Conservation (phyloP, 2,329 filamentous ascomycete species). For the Tolypocladium paradoxum region DNA sequence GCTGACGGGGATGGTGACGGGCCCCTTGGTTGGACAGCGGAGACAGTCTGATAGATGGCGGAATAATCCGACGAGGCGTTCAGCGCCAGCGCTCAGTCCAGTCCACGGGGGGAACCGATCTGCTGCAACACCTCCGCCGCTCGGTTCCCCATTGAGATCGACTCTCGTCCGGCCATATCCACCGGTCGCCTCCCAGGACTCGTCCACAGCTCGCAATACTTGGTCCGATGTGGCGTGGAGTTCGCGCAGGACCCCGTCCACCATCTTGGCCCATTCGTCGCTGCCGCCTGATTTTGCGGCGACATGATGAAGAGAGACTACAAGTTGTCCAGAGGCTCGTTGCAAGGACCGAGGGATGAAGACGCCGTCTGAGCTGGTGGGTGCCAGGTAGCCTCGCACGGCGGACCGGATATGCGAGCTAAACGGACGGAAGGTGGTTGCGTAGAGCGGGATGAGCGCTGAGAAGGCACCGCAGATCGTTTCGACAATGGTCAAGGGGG, state of each 20-base stretch:
- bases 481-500: slow-evolving; percentile 45
- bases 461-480: slow-evolving; percentile 61
- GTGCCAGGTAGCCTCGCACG: slow-evolving; percentile 49
- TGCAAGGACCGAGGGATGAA: slow-evolving; percentile 42
- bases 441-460: slow-evolving; percentile 66
- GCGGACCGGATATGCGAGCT: slow-evolving; percentile 55
- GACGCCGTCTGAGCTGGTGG: slow-evolving; percentile 42
- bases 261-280: slow-evolving; percentile 66
- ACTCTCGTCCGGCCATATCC: slow-evolving; percentile 33
- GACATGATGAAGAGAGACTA: slow-evolving; percentile 65
- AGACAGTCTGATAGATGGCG: slow-evolving; percentile 54
- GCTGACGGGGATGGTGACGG: slow-evolving; percentile 58
- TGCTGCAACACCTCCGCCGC: slow-evolving; percentile 31
- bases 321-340: slow-evolving; percentile 50
- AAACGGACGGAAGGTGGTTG: slow-evolving; percentile 72
- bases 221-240: slow-evolving; percentile 64
- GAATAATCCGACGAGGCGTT: slow-evolving; percentile 58
- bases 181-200: slow-evolving; percentile 66
- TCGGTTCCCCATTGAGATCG: slow-evolving; percentile 34
- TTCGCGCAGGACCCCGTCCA: slow-evolving; percentile 50
- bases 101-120: slow-evolving; percentile 58
- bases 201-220: slow-evolving; percentile 66
- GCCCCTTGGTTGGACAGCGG: slow-evolving; percentile 48
- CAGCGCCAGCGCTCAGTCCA: slow-evolving; percentile 62
- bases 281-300: slow-evolving; percentile 67